A percentile compares a stretch with the other conserved stretches of the same genome.
Conservation (phyloP, 108 stramenopile species). For the Stephanodiscus triporus region DNA sequence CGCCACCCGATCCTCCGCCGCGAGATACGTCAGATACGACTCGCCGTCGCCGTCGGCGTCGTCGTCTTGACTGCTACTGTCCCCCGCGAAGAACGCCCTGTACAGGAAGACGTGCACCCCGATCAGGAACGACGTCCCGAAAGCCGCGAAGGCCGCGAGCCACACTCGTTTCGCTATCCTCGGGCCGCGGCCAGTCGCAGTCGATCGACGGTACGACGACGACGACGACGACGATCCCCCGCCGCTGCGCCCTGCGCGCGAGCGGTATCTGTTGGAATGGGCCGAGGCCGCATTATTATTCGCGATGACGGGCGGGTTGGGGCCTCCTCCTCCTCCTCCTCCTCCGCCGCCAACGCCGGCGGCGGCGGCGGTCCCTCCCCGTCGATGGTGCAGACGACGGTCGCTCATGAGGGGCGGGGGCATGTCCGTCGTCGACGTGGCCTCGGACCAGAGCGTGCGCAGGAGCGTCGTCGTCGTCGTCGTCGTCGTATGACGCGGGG, state of each 20-base stretch:
- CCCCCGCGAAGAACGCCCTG: background rate
- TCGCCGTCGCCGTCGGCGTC: conserved; percentile 3
- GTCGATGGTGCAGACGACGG: conserved; percentile 26
- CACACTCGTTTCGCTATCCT: conserved; percentile 40
- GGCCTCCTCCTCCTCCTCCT: too few relatives aligned
- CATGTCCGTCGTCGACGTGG: conserved; percentile 40
- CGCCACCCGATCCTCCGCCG: conserved; percentile 22
- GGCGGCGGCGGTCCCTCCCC: background rate
- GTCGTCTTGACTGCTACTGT: background rate
- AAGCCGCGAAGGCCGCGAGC: conserved; percentile 29
- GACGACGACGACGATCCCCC: background rate
- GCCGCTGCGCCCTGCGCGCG: background rate
- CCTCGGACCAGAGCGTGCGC: conserved; percentile 36
- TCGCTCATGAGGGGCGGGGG: conserved; percentile 5
- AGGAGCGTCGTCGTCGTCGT: conserved; percentile 19
- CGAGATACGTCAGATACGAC: too few relatives aligned
- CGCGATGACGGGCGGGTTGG: background rate
- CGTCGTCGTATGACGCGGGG: too few relatives aligned
- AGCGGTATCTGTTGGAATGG: too few relatives aligned
- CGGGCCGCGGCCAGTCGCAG: background rate
- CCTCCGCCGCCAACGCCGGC: too few relatives aligned
- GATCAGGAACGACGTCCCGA: conserved; percentile 21
- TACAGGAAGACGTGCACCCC: conserved; percentile 35
- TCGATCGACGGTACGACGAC: background rate
- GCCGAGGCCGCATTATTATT: too few relatives aligned